Percentiles rank a stretch among this genome's conserved stretches.
Conservation (phyloP, 1,284 basidiomycete species). For the Fomitopsis palustris region DNA sequence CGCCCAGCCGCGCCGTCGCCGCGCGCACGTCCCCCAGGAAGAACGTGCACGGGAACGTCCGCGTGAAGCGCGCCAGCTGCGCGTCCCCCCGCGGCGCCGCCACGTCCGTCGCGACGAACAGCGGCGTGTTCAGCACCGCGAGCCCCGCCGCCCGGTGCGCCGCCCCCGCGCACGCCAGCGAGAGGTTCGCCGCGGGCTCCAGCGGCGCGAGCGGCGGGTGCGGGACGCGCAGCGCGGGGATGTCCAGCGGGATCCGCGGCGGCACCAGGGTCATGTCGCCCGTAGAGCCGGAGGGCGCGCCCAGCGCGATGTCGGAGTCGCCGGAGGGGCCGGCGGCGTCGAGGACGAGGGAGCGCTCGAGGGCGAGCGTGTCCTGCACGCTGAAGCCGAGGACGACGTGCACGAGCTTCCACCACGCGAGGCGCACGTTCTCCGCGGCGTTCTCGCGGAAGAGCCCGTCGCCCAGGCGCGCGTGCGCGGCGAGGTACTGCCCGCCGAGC, state of each 20-base stretch:
- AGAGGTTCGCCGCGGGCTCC: constrained; percentile 9
- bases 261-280: constrained; percentile 3
- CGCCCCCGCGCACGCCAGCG: constrained; percentile 30
- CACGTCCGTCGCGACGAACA: constrained; percentile 74
- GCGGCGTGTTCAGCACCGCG: constrained; percentile 26
- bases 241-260: constrained; percentile 16
- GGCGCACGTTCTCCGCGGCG: constrained; percentile 38
- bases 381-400: constrained; percentile 38
- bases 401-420: constrained; percentile 57
- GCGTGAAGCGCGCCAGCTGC: constrained; percentile 44
- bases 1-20: constrained; percentile 32
- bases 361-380: constrained; percentile 31
- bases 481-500: constrained; percentile 56
- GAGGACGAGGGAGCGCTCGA: constrained; percentile 33
- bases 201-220: constrained; percentile 22
- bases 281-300: background rate
- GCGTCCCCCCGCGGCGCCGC: constrained; percentile 41
- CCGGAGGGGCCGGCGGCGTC: background rate
- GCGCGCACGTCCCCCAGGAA: constrained; percentile 54
- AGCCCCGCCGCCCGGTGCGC: constrained; percentile 28
- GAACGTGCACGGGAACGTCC: constrained; percentile 70
- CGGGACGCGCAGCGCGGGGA: constrained; percentile 17
- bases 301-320: background rate
- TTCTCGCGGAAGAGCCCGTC: constrained; percentile 57
- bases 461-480: constrained; percentile 62